Conservation (phyloP, 176 grass and related monocot species). For the Phoenix dactylifera region DNA sequence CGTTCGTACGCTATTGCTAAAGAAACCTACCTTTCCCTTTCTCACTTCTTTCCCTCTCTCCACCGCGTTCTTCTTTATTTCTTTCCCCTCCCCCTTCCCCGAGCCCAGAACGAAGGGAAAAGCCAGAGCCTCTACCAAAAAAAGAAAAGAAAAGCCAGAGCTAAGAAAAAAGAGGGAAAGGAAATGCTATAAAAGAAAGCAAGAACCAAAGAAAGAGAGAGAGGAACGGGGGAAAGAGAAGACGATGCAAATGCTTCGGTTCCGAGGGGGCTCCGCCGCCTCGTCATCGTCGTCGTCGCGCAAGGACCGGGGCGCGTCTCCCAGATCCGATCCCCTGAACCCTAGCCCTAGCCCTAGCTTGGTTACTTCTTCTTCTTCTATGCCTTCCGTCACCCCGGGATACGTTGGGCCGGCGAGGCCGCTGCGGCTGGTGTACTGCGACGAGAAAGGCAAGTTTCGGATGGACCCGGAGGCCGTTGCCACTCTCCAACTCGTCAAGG, state of each 20-base stretch:
- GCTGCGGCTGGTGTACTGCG: slow-evolving; percentile 66
- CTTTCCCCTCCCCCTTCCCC: no score
- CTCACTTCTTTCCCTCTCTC: no score
- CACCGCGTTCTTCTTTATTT: no score
- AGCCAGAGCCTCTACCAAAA: no score
- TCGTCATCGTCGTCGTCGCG: slow-evolving; percentile 10
- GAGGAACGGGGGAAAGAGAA: neutral
- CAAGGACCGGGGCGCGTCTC: slow-evolving; percentile 24
- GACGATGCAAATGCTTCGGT: slow-evolving; percentile 65
- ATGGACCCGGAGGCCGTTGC: slow-evolving; percentile 68
- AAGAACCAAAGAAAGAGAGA: neutral
- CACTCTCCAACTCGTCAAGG: slow-evolving; percentile 64
- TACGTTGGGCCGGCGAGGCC: slow-evolving; percentile 28
- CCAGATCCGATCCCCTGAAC: slow-evolving; percentile 7
- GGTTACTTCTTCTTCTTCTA: neutral
- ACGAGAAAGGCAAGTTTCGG: slow-evolving; percentile 49
- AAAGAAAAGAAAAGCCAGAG: no score
- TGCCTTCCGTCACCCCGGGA: slow-evolving; percentile 13
- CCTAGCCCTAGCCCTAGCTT: slow-evolving; percentile 1
- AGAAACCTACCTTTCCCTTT: no score
- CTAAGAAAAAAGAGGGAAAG: no score
- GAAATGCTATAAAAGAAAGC: neutral
- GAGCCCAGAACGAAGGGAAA: no score
- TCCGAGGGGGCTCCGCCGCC: slow-evolving; percentile 29
- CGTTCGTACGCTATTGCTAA: no score